Base-by-base conservation (phyloP, 2,329 filamentous ascomycete species). In the Phaeophleospora eucalypticola region DNA sequence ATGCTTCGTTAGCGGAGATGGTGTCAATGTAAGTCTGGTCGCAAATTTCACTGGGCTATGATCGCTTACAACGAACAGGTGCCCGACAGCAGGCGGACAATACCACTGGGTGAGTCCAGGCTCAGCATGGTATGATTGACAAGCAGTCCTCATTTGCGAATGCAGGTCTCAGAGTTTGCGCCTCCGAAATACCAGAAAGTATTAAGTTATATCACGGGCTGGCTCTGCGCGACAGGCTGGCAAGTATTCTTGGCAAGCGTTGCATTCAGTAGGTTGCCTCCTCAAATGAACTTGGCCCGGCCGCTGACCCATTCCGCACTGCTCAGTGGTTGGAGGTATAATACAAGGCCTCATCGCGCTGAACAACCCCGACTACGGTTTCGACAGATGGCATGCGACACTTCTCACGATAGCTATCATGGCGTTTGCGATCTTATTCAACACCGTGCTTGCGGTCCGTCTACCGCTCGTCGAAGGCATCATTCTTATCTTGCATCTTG, bases 171-270 rank as follows among this genome's bases (percentile, higher is more conserved):
- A 9, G 59, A 62, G 34, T 60, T 62, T 35, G 53, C 58, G 1
- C 61, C 58, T n/a, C 53, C 50, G 4, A 45, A 45, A 4, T 40
- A 48, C n/a, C 56, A 61, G 47, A 59, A 56, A 36, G 41, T 53
- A 17, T 35, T 63, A 2, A 53, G 47, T 16, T 64, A 62, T 37
- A 48, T 56, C 9, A 52, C 51, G 6, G 61, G 60, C 10, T 64
- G 60, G 62, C 41, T 63, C 2, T 59, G 51, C 15, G 52, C 54
- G 2, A 53, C 58, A 2, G 58, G 58, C 12, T 74, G 71, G 71
- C 70, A 73, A 50, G 68, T 65, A 41, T 69, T 67, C 16, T 64
- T 71, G 17, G 68, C 70, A 4, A 62, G 66, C 4, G 69, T 70
- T 41, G 64, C 65, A 3, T 72, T 70, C 58, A 14, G n/a, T n/a